Conservation (phyloP, 140 eudicot genomes). For the Oenanthe javanica region DNA sequence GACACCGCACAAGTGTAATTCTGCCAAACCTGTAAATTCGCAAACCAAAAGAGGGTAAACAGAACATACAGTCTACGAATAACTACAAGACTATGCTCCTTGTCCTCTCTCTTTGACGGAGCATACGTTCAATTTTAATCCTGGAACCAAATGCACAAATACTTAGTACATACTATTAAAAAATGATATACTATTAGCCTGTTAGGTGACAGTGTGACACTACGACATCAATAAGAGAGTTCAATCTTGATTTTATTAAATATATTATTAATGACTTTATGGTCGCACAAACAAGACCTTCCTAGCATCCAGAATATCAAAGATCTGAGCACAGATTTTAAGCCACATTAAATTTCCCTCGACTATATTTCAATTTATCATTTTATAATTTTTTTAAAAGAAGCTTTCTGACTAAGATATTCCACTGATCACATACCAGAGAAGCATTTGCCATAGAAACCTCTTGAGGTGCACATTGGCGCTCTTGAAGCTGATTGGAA, state of each 20-base stretch:
- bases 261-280: neutral
- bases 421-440: constrained; percentile 33
- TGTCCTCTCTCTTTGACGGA: neutral
- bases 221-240: neutral
- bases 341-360: neutral
- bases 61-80: neutral
- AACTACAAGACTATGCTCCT: neutral
- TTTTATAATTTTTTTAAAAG: too few relatives aligned
- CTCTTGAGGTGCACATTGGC: constrained; percentile 41
- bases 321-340: neutral
- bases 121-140: neutral
- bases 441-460: constrained; percentile 78
- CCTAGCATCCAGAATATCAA: neutral
- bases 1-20: constrained; percentile 62
- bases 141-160: neutral
- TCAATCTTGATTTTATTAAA: neutral
- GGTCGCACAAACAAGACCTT: neutral
- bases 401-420: constrained; percentile 4
- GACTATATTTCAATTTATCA: neutral
- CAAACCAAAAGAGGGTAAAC: neutral
- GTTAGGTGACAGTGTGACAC: too few relatives aligned
- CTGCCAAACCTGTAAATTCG: constrained; percentile 63
- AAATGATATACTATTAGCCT: neutral
- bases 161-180: neutral
- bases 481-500: constrained; percentile 50